phyloP scores from a whole-genome alignment of 106 monocot species.

The Ottelia alismoides region DNA sequence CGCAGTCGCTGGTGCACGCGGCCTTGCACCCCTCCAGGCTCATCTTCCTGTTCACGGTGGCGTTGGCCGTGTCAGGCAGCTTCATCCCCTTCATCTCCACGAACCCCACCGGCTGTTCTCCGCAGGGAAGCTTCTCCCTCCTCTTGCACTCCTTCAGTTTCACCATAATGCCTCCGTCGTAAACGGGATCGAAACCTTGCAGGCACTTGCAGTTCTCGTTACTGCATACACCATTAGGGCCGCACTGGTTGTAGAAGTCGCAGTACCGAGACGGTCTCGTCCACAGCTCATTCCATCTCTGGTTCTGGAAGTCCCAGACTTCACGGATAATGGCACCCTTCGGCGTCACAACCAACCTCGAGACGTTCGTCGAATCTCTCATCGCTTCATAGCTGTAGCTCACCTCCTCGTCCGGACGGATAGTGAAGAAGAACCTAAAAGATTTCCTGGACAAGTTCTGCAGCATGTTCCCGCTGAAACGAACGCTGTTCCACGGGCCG shows the following conservation, averaged over 20 bases:
- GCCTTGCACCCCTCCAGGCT: conserved; percentile 2
- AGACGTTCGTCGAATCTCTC: not conserved
- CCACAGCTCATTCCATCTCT: not conserved
- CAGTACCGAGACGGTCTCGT: not conserved
- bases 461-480: conserved; percentile 8
- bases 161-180: not conserved
- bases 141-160: conserved; percentile 6
- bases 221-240: conserved; percentile 2
- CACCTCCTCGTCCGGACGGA: not conserved
- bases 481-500: conserved; percentile 19
- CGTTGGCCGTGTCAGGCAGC: conserved; percentile 3
- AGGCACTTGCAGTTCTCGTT: conserved; percentile 4
- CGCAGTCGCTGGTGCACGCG: conserved; percentile 6
- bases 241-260: conserved; percentile 1
- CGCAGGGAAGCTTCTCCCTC: not conserved
- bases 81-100: not conserved
- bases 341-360: not conserved
- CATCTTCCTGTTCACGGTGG: not conserved
- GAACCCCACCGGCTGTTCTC: conserved; percentile 2
- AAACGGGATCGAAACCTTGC: conserved; percentile 4
- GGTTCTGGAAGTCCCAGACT: not conserved
- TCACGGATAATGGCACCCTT: not conserved
- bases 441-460: not conserved
- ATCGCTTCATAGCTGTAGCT: no score
- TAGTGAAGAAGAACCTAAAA: not conserved